Evolutionary conservation across 805 yeast genomes (phyloP).

Genomic region (Spathaspora boniae): DNA sequence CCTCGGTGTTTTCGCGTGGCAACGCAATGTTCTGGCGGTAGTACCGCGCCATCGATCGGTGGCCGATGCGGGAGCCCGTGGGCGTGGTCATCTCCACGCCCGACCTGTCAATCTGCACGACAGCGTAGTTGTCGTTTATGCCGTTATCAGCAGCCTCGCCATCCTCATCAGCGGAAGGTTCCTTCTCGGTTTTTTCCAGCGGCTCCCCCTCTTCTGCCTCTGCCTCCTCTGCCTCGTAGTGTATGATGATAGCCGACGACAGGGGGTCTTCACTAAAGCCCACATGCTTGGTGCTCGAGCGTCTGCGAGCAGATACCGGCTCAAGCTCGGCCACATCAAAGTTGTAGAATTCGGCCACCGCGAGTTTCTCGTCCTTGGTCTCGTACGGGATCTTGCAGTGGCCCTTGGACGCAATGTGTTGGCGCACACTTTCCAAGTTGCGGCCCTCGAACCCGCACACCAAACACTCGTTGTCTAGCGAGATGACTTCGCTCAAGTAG

Average conservation of each 20-base stretch:
- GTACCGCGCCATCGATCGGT: constrained; percentile 68
- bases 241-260: constrained; percentile 12
- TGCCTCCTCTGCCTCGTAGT: constrained; percentile 10
- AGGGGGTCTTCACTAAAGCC: constrained; percentile 18
- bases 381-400: constrained; percentile 47
- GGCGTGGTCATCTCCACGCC: constrained; percentile 73
- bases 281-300: constrained; percentile 21
- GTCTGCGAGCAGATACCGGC: constrained; percentile 11
- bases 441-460: constrained; percentile 44
- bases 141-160: constrained; percentile 16
- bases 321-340: constrained; percentile 19
- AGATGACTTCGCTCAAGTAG: constrained; percentile 35
- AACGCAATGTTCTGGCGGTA: constrained; percentile 56
- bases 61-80: constrained; percentile 76
- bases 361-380: constrained; percentile 32
- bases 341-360: constrained; percentile 37
- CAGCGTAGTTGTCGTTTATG: constrained; percentile 21
- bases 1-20: constrained; percentile 43
- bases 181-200: constrained; percentile 13
- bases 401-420: constrained; percentile 41
- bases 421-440: constrained; percentile 39
- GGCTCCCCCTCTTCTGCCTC: constrained; percentile 8
- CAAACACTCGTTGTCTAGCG: constrained; percentile 41
- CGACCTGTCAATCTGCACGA: constrained; percentile 46
- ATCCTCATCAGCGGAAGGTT: no score